phyloP scores from a whole-genome alignment of 2,329 filamentous ascomycete genomes.

The Alternaria gansuensis region DNA sequence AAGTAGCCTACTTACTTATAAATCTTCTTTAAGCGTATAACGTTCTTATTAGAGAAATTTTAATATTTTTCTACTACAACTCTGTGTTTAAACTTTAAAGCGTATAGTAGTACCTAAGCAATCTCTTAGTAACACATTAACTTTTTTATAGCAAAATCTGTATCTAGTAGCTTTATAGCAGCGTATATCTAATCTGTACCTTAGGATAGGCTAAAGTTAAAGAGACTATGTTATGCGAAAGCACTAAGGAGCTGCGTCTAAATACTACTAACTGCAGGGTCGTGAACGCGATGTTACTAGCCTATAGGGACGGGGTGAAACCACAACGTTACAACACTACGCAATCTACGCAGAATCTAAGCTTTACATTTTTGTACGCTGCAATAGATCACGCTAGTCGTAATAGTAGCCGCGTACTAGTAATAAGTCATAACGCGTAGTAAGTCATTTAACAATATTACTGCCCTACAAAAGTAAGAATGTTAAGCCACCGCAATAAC shows the following conservation, averaged over 20 bases:
- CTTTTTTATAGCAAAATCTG: slow-evolving; percentile 13
- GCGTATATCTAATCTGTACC: background rate
- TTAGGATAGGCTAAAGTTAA: slow-evolving; percentile 2
- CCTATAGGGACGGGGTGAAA: slow-evolving; percentile 2
- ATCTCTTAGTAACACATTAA: slow-evolving; percentile 16
- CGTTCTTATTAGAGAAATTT: slow-evolving; percentile 14
- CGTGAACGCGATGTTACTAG: slow-evolving; percentile 12
- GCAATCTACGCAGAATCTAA: slow-evolving; percentile 10
- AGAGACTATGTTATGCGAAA: slow-evolving; percentile 1
- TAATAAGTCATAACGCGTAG: background rate
- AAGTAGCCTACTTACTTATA: slow-evolving; percentile 19
- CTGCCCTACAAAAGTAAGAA: slow-evolving; percentile 3
- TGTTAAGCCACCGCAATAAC: background rate
- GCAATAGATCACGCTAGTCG: slow-evolving; percentile 18
- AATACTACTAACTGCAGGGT: slow-evolving; percentile 5
- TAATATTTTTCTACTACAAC: slow-evolving; percentile 12
- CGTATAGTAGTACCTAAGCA: slow-evolving; percentile 14
- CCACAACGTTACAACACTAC: slow-evolving; percentile 8
- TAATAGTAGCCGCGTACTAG: slow-evolving; percentile 10
- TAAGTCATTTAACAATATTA: slow-evolving; percentile 10
- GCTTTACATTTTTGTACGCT: slow-evolving; percentile 13
- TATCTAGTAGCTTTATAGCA: slow-evolving; percentile 11
- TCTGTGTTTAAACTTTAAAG: slow-evolving; percentile 15
- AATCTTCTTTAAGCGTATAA: slow-evolving; percentile 11
- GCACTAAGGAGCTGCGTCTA: background rate